These are phyloP conservation scores for Zasmidium angulare DNA, from an alignment of 2,329 filamentous ascomycete genomes.

Conservation along the genomic window DNA sequence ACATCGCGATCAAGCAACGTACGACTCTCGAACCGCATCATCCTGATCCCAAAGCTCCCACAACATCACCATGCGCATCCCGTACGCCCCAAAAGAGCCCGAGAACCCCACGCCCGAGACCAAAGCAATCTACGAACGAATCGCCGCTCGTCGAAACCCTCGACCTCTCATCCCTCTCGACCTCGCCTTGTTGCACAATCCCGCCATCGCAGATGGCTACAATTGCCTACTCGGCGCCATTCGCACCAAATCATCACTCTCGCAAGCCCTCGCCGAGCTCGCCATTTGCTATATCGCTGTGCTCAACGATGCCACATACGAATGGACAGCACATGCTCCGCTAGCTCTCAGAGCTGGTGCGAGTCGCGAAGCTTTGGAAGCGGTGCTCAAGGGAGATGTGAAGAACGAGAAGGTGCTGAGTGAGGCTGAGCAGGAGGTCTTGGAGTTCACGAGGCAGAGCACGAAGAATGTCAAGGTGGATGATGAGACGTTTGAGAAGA, in stretches of 20 bases:
- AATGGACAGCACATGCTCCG: slow-evolving; percentile 37
- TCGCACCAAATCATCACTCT: slow-evolving; percentile 35
- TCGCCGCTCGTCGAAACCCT: slow-evolving; percentile 64
- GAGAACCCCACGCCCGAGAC: slow-evolving; percentile 50
- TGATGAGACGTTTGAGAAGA: slow-evolving; percentile 31
- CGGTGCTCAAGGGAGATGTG: slow-evolving; percentile 26
- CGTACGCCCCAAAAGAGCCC: slow-evolving; percentile 60
- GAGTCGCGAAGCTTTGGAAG: slow-evolving; percentile 25
- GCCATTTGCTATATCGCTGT: slow-evolving; percentile 40
- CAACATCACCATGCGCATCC: slow-evolving; percentile 59
- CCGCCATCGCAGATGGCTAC: slow-evolving; percentile 73
- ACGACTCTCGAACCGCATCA: neutral
- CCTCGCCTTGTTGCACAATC: slow-evolving; percentile 71
- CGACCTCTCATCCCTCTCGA: slow-evolving; percentile 74
- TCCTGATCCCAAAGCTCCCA: neutral
- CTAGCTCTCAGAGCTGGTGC: slow-evolving; percentile 35
- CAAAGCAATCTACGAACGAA: slow-evolving; percentile 59
- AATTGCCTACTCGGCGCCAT: slow-evolving; percentile 63
- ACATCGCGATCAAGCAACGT: neutral
- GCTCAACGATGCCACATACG: slow-evolving; percentile 36
- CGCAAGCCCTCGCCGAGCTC: slow-evolving; percentile 33
- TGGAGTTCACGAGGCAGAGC: slow-evolving; percentile 36
- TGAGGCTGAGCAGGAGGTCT: slow-evolving; percentile 33
- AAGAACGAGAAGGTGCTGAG: slow-evolving; percentile 23
- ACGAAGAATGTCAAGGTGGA: slow-evolving; percentile 33